phyloP scores from a whole-genome alignment of 2,329 filamentous ascomycete species.

The Colletotrichum tropicicola region DNA sequence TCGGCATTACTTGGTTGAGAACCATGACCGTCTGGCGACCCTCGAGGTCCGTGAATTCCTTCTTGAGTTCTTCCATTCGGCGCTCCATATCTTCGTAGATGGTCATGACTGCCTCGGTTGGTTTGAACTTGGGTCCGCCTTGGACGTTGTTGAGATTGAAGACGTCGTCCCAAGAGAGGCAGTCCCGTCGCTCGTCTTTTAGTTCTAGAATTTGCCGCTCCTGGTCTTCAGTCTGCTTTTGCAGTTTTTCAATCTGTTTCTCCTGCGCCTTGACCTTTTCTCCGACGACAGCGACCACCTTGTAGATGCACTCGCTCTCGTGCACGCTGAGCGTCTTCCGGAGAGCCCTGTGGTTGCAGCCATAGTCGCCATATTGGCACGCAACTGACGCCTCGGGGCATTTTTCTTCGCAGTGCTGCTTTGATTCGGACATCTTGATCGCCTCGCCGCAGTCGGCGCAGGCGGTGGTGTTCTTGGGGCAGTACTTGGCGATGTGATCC shows the following conservation, averaged over 20 bases:
- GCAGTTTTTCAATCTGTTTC: conserved; percentile 55
- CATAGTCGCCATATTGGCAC: conserved; percentile 59
- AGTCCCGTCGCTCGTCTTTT: conserved; percentile 32
- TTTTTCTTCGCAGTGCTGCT: conserved; percentile 54
- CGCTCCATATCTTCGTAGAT: conserved; percentile 33
- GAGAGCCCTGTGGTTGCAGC: conserved; percentile 53
- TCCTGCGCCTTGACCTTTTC: conserved; percentile 56
- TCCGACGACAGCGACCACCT: conserved; percentile 59
- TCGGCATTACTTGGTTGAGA: conserved; percentile 68
- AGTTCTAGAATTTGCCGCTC: conserved; percentile 45
- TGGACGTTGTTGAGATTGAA: conserved; percentile 23
- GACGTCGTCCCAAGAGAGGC: conserved; percentile 28
- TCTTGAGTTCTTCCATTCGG: conserved; percentile 64
- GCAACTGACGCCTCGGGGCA: conserved; percentile 50
- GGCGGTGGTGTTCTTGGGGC: conserved; percentile 55
- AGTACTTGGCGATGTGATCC: conserved; percentile 52
- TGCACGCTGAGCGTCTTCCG: conserved; percentile 55
- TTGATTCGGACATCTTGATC: conserved; percentile 54
- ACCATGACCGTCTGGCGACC: conserved; percentile 68
- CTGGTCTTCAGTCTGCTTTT: conserved; percentile 42
- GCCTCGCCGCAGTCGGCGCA: conserved; percentile 59
- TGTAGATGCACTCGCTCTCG: conserved; percentile 58
- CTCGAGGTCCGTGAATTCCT: conserved; percentile 66
- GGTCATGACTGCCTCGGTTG: conserved; percentile 32
- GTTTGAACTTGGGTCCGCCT: conserved; percentile 26